Base-by-base conservation (phyloP, 352 stramenopile species). In the Thalassiosira hispida region DNA sequence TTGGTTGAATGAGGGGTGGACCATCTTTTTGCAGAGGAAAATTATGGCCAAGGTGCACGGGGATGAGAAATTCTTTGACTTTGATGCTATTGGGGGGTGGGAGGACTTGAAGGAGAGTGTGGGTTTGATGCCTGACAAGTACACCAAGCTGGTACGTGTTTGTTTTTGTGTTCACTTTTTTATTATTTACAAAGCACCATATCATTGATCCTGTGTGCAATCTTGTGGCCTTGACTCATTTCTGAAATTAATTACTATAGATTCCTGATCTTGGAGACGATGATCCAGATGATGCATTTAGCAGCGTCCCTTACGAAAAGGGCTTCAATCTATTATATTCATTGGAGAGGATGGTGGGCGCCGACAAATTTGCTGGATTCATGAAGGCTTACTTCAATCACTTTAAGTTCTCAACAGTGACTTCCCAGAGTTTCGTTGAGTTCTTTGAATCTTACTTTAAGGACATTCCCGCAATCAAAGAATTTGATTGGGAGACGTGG, bases 1-100 rank as follows among this genome's bases (percentile, higher is more conserved):
- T 82, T 98, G 96, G 96, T 86, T 99, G n/a, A 99, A 99, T 79
- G 97, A 99, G 73, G 96, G 96, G 11, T 98, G 96, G 96, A 99
- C 97, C 0, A 94, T 97, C 66, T 99, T 96, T 92, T 91, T 98
- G n/a, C 94, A 99, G 87, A 91, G 97, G 35, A 98, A 98, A 77
- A 98, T 99, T 67, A 96, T 98, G 89, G 90, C 88, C 1, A 84
- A 80, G 33, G 87, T 89, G n/a, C 56, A 91, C 51, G 49, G 76
- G 1, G 65, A 89, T 63, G 63, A 67, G 5, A 87, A 88, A 25
- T 90, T 91, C 47, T 82, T 94, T 38, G 89, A 94, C 59, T 94
- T 95, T 85, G 89, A 94, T 85, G 87, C 89, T 1, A 91, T 94
- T 79, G 77, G 80, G 72, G 89, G 91, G 7, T 94, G 79, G 63